Base-by-base conservation (phyloP, 805 yeast species). In the Starmerella tilneyi region DNA sequence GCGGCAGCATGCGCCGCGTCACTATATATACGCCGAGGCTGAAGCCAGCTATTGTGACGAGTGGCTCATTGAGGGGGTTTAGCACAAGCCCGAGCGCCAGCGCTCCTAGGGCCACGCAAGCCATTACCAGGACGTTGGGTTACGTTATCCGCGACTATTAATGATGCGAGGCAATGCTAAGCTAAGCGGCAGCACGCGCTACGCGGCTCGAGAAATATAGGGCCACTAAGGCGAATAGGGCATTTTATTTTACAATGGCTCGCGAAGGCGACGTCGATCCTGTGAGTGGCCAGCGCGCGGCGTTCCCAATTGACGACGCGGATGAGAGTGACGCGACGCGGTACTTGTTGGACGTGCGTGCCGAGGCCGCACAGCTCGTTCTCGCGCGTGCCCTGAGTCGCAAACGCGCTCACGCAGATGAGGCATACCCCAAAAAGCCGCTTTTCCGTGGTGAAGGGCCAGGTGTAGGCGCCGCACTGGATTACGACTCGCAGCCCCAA, bases 291-390 rank as follows among this genome's bases (percentile, higher is more conserved):
- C 52, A 50, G 35, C 43, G 48, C 12, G 43, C 59, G 7, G 66
- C 63, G 31, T 55, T 63, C 19, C 66, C 64, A 2, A 24, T 51
- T n/a, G 44, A 36, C n/a, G 34, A 34, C 4, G 51, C 24, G 4
- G 38, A 20, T 38, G 44, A 30, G 6, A 31, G 30, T 11, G 33
- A 22, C 15, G 48, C 41, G 19, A 19, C 26, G 33, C 39, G 44
- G 21, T 54, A 54, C 33, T 21, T 51, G 13, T 17, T 20, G 4
- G 22, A n/a, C 12, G 56, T 51, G 9, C 45, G 54, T 5, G 26
- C 43, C 17, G 57, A 52, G 34, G 51, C 54, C 9, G 24, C 23
- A 19, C 22, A 32, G 5, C 39, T 34, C 11, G 30, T 48, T 9
- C 43, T 36, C 9, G 41, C 12, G 22, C 16, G 11, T 17, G 31